These are phyloP conservation scores for Mesembryanthemum crystallinum DNA, from an alignment of 148 eudicot species.

Conservation along the genomic window DNA sequence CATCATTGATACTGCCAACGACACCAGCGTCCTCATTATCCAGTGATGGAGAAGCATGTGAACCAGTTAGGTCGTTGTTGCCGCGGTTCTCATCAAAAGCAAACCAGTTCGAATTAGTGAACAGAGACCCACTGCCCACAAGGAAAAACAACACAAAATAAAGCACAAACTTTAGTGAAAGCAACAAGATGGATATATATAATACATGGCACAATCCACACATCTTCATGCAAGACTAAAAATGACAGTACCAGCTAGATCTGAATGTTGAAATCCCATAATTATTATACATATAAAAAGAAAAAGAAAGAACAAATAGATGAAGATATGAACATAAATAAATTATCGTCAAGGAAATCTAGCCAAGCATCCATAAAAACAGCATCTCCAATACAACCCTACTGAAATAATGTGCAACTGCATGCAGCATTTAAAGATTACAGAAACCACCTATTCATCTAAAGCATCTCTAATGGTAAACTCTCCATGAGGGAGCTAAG, in stretches of 20 bases:
- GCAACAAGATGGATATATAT: background rate
- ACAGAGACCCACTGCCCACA: slow-evolving; percentile 60
- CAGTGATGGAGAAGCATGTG: slow-evolving; percentile 53
- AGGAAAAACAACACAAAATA: slow-evolving; percentile 1
- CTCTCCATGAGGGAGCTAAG: no score
- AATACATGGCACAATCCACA: background rate
- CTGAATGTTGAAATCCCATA: no score
- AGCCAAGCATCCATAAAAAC: slow-evolving; percentile 3
- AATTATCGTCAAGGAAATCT: background rate
- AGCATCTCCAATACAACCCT: background rate
- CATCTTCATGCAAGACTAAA: no score
- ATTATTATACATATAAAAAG: no score
- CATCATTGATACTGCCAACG: slow-evolving; percentile 27
- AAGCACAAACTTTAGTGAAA: no score
- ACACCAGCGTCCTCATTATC: slow-evolving; percentile 28
- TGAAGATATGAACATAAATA: no score
- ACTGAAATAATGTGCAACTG: background rate
- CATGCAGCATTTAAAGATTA: no score
- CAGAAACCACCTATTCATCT: no score
- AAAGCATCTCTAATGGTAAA: no score
- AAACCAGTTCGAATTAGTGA: slow-evolving; percentile 89
- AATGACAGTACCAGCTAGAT: no score
- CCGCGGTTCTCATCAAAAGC: slow-evolving; percentile 67
- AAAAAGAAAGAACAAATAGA: no score
- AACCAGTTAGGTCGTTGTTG: slow-evolving; percentile 32